Evolutionary conservation across 164 flowering plant genomes (phyloP).

Genomic region (Nymphaea colorata): DNA sequence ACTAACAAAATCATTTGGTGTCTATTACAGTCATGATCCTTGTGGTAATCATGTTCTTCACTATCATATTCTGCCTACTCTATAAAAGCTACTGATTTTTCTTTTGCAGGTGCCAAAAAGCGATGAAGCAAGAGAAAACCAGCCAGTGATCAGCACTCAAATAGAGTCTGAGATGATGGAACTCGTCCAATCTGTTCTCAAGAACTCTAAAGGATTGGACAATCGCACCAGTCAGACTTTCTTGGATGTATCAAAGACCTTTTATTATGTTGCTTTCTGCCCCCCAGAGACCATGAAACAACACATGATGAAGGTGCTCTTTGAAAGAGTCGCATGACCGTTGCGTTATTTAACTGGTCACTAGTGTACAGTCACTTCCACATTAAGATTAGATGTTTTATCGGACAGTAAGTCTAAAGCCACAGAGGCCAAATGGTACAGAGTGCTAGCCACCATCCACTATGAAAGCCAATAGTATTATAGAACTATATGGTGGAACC

Average conservation of each 20-base stretch:
- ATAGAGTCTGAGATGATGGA: constrained; percentile 59
- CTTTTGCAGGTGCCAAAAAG: background rate
- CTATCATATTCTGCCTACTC: too few species aligned
- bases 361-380: background rate
- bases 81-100: background rate
- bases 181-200: constrained; percentile 39
- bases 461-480: too few species aligned
- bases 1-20: too few species aligned
- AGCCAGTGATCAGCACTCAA: background rate
- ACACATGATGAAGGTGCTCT: constrained; percentile 65
- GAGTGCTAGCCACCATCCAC: too few species aligned
- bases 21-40: too few species aligned
- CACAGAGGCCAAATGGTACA: too few species aligned
- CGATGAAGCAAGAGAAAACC: background rate
- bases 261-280: constrained; percentile 50
- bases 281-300: constrained; percentile 21
- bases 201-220: constrained; percentile 24
- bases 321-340: constrained; percentile 36
- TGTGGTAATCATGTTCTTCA: too few species aligned
- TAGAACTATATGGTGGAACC: too few species aligned
- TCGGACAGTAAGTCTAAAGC: too few species aligned
- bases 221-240: constrained; percentile 34
- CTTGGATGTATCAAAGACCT: constrained; percentile 45
- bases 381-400: too few species aligned
- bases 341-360: background rate